A percentile compares a stretch with the other conserved stretches of the same genome.
These are phyloP conservation scores for Chloranthus sessilifolius DNA, from an alignment of 164 flowering plant species.

Conservation along the genomic window DNA sequence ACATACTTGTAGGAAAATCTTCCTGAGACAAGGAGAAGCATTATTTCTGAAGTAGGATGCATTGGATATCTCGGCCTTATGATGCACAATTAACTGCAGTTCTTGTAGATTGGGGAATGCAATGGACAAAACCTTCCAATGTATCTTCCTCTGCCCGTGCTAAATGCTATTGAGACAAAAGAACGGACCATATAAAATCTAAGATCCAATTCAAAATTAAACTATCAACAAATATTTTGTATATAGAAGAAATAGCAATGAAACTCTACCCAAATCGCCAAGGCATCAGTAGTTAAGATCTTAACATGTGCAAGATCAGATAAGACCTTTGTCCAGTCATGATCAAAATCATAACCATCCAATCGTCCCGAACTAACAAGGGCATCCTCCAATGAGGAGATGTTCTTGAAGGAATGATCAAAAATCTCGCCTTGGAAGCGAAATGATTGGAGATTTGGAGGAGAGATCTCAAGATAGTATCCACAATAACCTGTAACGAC, in stretches of 20 bases:
- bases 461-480: background rate
- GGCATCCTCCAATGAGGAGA: background rate
- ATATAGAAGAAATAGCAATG: background rate
- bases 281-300: slow-evolving; percentile 1
- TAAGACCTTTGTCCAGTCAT: background rate
- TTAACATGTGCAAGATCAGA: background rate
- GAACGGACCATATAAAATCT: background rate
- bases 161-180: slow-evolving; percentile 1
- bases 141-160: background rate
- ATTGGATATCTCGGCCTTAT: background rate
- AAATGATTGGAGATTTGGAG: slow-evolving; percentile 8
- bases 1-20: slow-evolving; percentile 14
- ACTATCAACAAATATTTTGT: background rate
- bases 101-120: slow-evolving; percentile 11
- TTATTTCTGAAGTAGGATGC: slow-evolving; percentile 5
- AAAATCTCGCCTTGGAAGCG: background rate
- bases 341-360: background rate
- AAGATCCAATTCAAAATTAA: background rate
- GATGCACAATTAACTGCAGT: slow-evolving; percentile 5
- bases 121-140: background rate
- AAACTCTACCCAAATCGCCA: background rate
- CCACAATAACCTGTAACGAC: slow-evolving; percentile 3
- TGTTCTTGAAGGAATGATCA: background rate
- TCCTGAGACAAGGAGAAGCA: slow-evolving; percentile 1
- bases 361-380: background rate